Base-by-base conservation (phyloP, 2,329 filamentous ascomycete species). In the Fusarium sp. region DNA sequence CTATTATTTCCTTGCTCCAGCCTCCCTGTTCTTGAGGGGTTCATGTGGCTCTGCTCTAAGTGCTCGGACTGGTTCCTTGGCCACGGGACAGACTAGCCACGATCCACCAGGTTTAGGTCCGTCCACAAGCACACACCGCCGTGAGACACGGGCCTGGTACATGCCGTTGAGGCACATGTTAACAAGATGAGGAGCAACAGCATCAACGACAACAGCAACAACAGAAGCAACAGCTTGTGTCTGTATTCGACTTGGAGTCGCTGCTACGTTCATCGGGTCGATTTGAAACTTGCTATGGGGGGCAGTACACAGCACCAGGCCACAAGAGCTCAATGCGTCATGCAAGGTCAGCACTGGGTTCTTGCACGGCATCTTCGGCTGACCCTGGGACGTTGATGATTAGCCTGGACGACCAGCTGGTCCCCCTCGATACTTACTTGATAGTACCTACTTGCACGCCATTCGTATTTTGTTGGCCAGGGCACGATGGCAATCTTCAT, bases 291-390 rank as follows among this genome's bases (percentile, higher is more conserved):
- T 61, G 45, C 31, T 69, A 20, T 47, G 47, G 61, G 60, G 29
- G 29, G 52, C 40, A 71, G 61, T 38, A 57, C 27, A 57, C 18
- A 38, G 45, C 24, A 63, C 40, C 34, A 52, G 42, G 16, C 54
- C 56, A 54, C 68, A 64, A n/a, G 57, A 54, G 56, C 38, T 63
- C 61, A 56, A 35, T 67, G 66, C 50, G 69, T 74, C 72, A 75
- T 70, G 58, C 69, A 27, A 67, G 56, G 72, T 62, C 66, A 75
- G 62, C 58, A 67, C 61, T 67, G 24, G 61, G 61, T 58, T 64
- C 58, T 66, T 62, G 62, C 50, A 71, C 71, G 71, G 71, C 61
- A 74, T 58, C 58, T 66, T 72, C 71, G 71, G 71, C 58, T 70
- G 61, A 37, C n/a, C 47, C 52, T 54, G 38, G 65, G 38, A 50